Percentiles rank a stretch among this genome's conserved stretches.
Conservation (phyloP, 2,329 filamentous ascomycete genomes). For the Fusarium hostae region DNA sequence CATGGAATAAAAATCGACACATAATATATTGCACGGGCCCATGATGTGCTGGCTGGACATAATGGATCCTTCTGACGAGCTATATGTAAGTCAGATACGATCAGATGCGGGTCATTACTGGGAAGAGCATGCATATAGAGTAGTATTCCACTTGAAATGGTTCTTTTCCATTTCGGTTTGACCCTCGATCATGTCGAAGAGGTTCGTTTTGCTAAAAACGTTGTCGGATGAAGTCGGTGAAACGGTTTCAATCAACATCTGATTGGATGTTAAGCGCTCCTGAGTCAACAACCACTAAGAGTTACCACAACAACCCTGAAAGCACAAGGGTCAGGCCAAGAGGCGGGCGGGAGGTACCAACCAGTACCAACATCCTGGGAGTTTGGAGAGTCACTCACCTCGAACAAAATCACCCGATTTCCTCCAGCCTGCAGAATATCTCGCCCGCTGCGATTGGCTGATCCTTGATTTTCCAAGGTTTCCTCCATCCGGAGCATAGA, state of each 20-base stretch:
- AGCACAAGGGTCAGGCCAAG: constrained; percentile 13
- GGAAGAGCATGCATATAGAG: constrained; percentile 19
- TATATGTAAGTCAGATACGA: constrained; percentile 17
- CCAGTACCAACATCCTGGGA: constrained; percentile 19
- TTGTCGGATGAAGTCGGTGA: constrained; percentile 22
- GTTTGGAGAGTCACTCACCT: constrained; percentile 29
- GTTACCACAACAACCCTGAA: constrained; percentile 34
- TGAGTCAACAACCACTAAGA: constrained; percentile 38
- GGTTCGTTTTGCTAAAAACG: neutral
- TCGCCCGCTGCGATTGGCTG: constrained; percentile 44
- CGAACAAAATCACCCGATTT: constrained; percentile 45
- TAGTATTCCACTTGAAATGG: constrained; percentile 3
- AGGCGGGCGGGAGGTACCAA: constrained; percentile 23
- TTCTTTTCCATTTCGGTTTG: neutral
- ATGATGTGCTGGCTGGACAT: constrained; percentile 15
- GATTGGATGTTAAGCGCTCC: constrained; percentile 10
- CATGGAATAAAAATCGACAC: constrained; percentile 4
- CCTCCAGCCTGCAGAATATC: constrained; percentile 39
- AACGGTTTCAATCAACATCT: constrained; percentile 5
- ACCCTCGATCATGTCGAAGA: neutral
- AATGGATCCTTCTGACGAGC: constrained; percentile 27
- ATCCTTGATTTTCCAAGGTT: constrained; percentile 27
- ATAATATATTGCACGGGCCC: constrained; percentile 32
- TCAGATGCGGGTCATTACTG: constrained; percentile 22
- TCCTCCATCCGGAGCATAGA: constrained; percentile 28